A percentile compares a stretch with the other conserved stretches of the same genome.
Evolutionary conservation across 2,329 filamentous ascomycete genomes (phyloP).

Genomic region (Aureobasidium sp.): DNA sequence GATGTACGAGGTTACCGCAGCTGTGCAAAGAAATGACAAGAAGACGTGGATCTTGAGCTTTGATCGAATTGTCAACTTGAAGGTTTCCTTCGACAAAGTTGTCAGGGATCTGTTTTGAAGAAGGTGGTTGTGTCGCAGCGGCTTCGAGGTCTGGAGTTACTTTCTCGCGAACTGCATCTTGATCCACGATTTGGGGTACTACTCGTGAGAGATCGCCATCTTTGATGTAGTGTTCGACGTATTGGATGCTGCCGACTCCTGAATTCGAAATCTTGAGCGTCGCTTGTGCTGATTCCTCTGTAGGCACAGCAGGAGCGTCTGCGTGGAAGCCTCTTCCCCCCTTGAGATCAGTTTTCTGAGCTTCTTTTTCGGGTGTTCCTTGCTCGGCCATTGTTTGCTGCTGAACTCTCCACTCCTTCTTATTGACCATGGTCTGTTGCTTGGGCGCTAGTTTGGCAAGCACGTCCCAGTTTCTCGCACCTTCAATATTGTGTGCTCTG

Average conservation of each 20-base stretch:
- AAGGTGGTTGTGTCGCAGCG: slow-evolving; percentile 13
- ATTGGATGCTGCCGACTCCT: slow-evolving; percentile 64
- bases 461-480: slow-evolving; percentile 78
- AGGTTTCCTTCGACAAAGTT: slow-evolving; percentile 10
- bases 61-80: slow-evolving; percentile 10
- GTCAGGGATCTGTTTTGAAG: not conserved
- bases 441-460: slow-evolving; percentile 66
- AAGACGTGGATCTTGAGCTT: slow-evolving; percentile 38
- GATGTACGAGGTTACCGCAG: slow-evolving; percentile 94
- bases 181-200: slow-evolving; percentile 48
- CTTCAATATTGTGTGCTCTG: slow-evolving; percentile 73
- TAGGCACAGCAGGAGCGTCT: not conserved
- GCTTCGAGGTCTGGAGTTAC: slow-evolving; percentile 8
- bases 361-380: not conserved
- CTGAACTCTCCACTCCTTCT: slow-evolving; percentile 62
- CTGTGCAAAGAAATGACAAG: slow-evolving; percentile 96
- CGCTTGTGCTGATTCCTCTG: slow-evolving; percentile 28
- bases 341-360: not conserved
- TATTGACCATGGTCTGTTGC: slow-evolving; percentile 67
- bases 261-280: slow-evolving; percentile 48
- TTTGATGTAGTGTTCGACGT: slow-evolving; percentile 65
- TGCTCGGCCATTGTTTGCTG: slow-evolving; percentile 16
- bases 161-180: slow-evolving; percentile 4
- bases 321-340: slow-evolving; percentile 11
- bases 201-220: slow-evolving; percentile 63